phyloP scores from a whole-genome alignment of 2,329 filamentous ascomycete species.

The Aspergillus sojae region DNA sequence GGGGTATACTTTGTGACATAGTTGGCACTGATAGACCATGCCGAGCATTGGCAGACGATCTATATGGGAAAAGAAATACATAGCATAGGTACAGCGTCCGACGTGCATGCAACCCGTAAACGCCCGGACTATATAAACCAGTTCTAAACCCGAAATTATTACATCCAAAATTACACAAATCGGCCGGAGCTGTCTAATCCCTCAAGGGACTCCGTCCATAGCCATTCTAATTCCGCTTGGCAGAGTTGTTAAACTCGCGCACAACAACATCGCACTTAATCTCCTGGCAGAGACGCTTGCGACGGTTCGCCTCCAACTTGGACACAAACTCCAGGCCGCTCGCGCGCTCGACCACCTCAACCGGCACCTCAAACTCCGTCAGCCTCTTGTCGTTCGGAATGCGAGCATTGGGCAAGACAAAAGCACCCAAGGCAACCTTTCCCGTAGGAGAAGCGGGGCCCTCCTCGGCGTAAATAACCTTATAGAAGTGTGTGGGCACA shows the following conservation, averaged over 20 bases:
- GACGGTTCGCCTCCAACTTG: constrained; percentile 72
- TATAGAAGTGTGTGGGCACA: constrained; percentile 98
- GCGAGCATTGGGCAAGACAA: constrained; percentile 87
- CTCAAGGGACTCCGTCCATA: background rate
- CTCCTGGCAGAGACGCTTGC: constrained; percentile 82
- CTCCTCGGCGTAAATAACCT: constrained; percentile 96
- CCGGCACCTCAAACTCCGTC: constrained; percentile 88
- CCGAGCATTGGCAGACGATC: background rate
- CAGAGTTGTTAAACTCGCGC: constrained; percentile 70
- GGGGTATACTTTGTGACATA: background rate
- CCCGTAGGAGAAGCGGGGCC: constrained; percentile 60
- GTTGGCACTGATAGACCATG: background rate
- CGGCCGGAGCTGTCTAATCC: background rate
- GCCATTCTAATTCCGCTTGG: constrained; percentile 43
- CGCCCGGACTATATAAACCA: constrained; percentile 29
- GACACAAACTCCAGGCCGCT: constrained; percentile 88
- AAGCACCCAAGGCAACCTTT: constrained; percentile 86
- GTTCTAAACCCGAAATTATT: constrained; percentile 25
- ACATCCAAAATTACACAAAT: constrained; percentile 10
- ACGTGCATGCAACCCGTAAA: constrained; percentile 18
- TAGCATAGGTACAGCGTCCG: constrained; percentile 10
- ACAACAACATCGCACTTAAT: constrained; percentile 81
- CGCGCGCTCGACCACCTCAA: constrained; percentile 90
- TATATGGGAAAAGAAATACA: background rate
- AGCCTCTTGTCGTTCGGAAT: constrained; percentile 89